Conservation (phyloP, 2,329 filamentous ascomycete genomes). For the Pseudogymnoascus sp. region DNA sequence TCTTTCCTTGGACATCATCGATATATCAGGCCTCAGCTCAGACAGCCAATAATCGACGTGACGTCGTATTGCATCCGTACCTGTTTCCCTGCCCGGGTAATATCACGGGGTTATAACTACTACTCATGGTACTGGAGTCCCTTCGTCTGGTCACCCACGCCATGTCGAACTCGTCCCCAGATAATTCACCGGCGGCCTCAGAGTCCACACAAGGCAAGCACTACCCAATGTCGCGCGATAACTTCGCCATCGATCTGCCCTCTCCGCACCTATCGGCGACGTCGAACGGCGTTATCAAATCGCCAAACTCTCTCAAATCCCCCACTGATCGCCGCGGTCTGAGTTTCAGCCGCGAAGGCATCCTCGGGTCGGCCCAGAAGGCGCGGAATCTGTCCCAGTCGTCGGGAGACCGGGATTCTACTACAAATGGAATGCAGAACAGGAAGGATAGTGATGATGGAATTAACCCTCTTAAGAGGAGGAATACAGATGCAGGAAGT, state of each 20-base stretch:
- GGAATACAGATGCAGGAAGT: conserved; percentile 51
- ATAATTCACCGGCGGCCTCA: conserved; percentile 22
- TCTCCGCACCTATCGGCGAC: conserved; percentile 18
- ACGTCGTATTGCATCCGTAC: background rate
- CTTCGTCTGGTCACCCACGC: background rate
- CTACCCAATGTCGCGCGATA: conserved; percentile 25
- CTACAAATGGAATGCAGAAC: conserved; percentile 39
- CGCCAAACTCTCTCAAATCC: conserved; percentile 38
- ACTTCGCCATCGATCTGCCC: conserved; percentile 23
- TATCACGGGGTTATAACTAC: background rate
- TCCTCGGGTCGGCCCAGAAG: conserved; percentile 45
- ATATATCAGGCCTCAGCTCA: background rate
- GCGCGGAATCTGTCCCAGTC: conserved; percentile 47
- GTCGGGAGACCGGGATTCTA: conserved; percentile 38
- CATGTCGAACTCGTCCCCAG: conserved; percentile 26
- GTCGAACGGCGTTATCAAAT: conserved; percentile 16
- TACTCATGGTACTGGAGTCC: background rate
- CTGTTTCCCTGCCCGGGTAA: background rate
- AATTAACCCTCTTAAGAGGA: conserved; percentile 50
- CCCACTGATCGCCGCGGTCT: conserved; percentile 38
- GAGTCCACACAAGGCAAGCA: conserved; percentile 18
- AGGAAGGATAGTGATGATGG: conserved; percentile 39
- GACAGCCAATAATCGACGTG: conserved; percentile 2
- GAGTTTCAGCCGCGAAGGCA: conserved; percentile 46
- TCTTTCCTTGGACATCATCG: conserved; percentile 2